Base-by-base conservation (phyloP, 352 stramenopile species). In the Hyaloperonospora arabidopsidis region DNA sequence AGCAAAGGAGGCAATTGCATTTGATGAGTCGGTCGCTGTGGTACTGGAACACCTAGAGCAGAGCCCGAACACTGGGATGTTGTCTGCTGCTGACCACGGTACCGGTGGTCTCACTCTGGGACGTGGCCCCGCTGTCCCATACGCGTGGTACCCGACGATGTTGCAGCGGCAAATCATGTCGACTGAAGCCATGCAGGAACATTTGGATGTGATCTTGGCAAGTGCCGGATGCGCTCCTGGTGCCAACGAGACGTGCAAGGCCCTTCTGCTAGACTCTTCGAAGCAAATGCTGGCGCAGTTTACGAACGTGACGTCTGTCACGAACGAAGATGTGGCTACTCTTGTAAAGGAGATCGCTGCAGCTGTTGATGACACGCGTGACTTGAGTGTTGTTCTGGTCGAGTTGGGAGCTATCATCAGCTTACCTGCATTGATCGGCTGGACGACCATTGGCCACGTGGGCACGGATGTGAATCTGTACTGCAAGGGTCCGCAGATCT, bases 381-480 rank as follows among this genome's bases (percentile, higher is more conserved):
- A 75, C 48, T 49, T 82, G 22, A 57, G 56, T 41, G 51, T 71
- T 39, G 67, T 83, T 41, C 58, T 83, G 53, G 60, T 83, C 21
- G 65, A 77, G 49, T 52, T 85, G 23, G 74, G 72, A 18, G 70
- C 77, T 49, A 54, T 78, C 21, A 73, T 83, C 28, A 79, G 66
- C 40, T 40, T 18, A 7, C 65, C 59, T 7, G 77, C 72, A 13
- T 49, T 52, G 23, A 74, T 87, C 23, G 70, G 65, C 48, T 87
- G 76, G 76, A 85, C 74, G 1, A 87, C 76, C 5, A 61, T 72
- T 38, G 77, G 72, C 15, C 77, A 87, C 62, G 72, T 86, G 6
- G 77, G 74, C 62, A 86, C 74, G 50, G 77, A 87, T 38, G 77
- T 87, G 29, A 82, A 84, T 60, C 57, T 87, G 25, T 82, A 87